phyloP scores from a whole-genome alignment of 345 rosid genomes.

The Linum tenue region DNA sequence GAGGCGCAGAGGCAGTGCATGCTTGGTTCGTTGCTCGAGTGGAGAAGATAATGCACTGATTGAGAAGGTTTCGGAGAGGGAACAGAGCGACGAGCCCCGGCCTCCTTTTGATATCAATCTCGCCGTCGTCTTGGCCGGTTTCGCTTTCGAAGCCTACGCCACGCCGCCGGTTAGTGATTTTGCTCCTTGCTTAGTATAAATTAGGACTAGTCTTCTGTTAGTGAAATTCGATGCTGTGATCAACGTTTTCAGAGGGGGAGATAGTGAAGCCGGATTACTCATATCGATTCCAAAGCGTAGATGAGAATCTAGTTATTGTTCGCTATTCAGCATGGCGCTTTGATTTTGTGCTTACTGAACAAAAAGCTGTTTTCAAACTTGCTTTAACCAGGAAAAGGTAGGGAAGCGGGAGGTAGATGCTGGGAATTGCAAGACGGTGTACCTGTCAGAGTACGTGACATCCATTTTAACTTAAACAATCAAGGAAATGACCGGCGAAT shows the following conservation, averaged over 20 bases:
- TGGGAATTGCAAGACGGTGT: constrained; percentile 67
- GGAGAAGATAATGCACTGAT: constrained; percentile 23
- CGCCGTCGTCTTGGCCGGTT: constrained; percentile 90
- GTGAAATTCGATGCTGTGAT: neutral
- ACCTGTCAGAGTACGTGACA: constrained; percentile 69
- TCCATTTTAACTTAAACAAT: neutral
- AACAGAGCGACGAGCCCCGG: constrained; percentile 22
- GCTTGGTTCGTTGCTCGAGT: constrained; percentile 27
- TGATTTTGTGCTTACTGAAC: neutral
- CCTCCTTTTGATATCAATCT: constrained; percentile 83
- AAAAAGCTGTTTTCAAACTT: constrained; percentile 2
- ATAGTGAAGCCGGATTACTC: too few relatives aligned
- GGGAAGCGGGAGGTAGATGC: constrained; percentile 75
- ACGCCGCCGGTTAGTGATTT: constrained; percentile 44
- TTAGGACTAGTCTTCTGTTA: neutral
- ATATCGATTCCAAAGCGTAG: neutral
- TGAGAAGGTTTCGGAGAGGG: constrained; percentile 23
- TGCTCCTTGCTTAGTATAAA: neutral
- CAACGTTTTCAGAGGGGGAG: neutral
- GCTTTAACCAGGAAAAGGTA: constrained; percentile 39
- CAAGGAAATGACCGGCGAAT: neutral
- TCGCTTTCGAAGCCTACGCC: constrained; percentile 88
- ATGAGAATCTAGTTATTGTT: neutral
- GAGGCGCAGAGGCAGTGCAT: constrained; percentile 13
- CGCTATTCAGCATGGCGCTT: neutral